Base-by-base conservation (phyloP, 371 early-diverging fungal species). In the Caulochytrium protostelioides region DNA sequence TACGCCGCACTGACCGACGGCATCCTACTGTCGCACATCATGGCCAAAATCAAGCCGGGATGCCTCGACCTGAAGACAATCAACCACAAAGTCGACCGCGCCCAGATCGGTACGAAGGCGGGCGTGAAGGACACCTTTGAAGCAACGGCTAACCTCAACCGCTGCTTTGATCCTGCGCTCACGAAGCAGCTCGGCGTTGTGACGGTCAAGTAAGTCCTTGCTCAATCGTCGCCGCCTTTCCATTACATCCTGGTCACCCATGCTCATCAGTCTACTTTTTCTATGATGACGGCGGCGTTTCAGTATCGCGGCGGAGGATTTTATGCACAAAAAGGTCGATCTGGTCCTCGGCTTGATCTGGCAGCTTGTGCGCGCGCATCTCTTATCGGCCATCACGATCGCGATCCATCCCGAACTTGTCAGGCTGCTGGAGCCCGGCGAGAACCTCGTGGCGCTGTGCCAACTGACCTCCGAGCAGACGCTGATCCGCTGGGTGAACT, bases 271-370 rank as follows among this genome's bases (percentile, higher is more conserved):
- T 2, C 2, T 15, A 28, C 16, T 2, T 15, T 28, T 28, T 2
- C 2, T 28, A 28, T 28, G 4, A 28, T 28, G 1, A 28, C 16
- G 2, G 2, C n/a, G n/a, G n/a, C n/a, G n/a, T n/a, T n/a, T 45
- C 3, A 47, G 38, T 22, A 29, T 47, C 19, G 39, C 15, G 13
- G 39, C 44, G 7, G 29, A 47, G 7, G 40, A 43, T 29, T 35
- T 47, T 22, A n/a, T 47, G 22, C 14, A 24, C 15, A 41, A 35
- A 24, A 49, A 47, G 28, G 29, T 24, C 5, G 44, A 38, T 21
- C 16, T 54, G 10, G 47, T 54, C 12, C 36, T 54, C 17, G 54
- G 54, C 6, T 22, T 53, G 4, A 21, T 53, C 16, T 53, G 53
- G 53, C 53, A 53, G 34, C 29, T 53, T 17, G 37, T 49, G n/a